These are phyloP conservation scores for Cylindrotheca closterium DNA, from an alignment of 108 stramenopile species.

Conservation along the genomic window DNA sequence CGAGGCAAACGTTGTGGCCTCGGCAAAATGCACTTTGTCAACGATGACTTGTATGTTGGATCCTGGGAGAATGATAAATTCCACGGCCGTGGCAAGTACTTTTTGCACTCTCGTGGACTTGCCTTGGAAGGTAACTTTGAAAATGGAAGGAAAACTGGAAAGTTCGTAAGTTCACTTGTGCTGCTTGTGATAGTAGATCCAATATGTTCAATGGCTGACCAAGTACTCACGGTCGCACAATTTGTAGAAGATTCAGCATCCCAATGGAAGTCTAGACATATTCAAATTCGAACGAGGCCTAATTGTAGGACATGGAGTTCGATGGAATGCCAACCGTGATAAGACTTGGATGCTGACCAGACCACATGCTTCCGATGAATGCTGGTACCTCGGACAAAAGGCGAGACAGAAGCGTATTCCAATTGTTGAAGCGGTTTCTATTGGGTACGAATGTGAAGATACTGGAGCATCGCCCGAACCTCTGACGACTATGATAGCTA, in stretches of 20 bases:
- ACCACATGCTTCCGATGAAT: neutral
- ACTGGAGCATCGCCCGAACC: neutral
- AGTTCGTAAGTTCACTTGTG: too few species aligned
- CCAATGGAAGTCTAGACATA: slow-evolving; percentile 56
- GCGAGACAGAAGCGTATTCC: slow-evolving; percentile 8
- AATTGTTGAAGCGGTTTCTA: slow-evolving; percentile 20
- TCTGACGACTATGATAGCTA: neutral
- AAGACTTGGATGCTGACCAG: slow-evolving; percentile 50
- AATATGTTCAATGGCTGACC: too few species aligned
- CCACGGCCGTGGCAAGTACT: slow-evolving; percentile 66
- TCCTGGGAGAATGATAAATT: slow-evolving; percentile 29
- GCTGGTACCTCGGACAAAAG: neutral
- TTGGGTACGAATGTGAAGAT: slow-evolving; percentile 21
- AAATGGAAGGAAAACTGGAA: slow-evolving; percentile 49
- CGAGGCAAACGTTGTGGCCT: slow-evolving; percentile 6
- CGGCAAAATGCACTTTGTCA: slow-evolving; percentile 9
- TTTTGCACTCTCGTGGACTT: slow-evolving; percentile 44
- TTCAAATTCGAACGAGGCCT: slow-evolving; percentile 51
- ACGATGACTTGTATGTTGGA: slow-evolving; percentile 24
- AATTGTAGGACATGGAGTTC: slow-evolving; percentile 51
- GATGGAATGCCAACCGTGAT: slow-evolving; percentile 60
- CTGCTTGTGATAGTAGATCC: too few species aligned
- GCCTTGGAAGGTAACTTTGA: slow-evolving; percentile 55
- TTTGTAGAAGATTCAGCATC: slow-evolving; percentile 60
- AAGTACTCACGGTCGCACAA: too few species aligned